Evolutionary conservation across 2,329 filamentous ascomycete species (phyloP), one percentile per base, ranked within the genome.

Genomic region (Bimuria novae-zelandiae): DNA sequence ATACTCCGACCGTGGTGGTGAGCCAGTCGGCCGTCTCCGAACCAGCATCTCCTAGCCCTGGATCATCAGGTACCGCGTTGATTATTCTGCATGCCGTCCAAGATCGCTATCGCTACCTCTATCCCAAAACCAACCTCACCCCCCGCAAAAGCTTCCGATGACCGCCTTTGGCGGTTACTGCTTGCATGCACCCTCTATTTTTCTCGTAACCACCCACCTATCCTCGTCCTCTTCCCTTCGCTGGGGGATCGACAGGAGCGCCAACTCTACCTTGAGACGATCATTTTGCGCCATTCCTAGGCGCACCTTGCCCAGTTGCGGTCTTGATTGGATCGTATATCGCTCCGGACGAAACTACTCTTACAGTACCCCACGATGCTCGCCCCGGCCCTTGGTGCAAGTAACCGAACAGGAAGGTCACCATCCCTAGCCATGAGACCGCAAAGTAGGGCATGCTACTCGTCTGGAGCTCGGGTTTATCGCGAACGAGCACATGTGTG

Each of bases 331-430:
- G 12, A 16, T 11, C 40, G 7, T 17, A 12, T 17, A 27, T 29
- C 8, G n/a, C 12, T 17, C 10, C 4, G 8, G 23, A 7, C 25
- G 25, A n/a, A n/a, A n/a, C n/a, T 19, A 30, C 6, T 5, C 12
- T 16, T 14, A 19, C 23, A 12, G 22, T 23, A 29, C 7, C 11
- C 16, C 25, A n/a, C 40, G 10, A 17, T 29, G 40, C 10, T 30
- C 12, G 7, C 23, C 39, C n/a, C n/a, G n/a, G 12, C 5, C 16
- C 19, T 25, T 19, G 19, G 10, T 3, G 3, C 10, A 21, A 6
- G 17, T 19, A 43, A 35, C 19, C 12, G 43, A 49, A 42, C 19
- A 42, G 47, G 37, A 49, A 42, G 47, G 37, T 36, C 39, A 7
- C 7, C n/a, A 17, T 21, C 3, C 10, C 8, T 42, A 19, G 14